phyloP scores from a whole-genome alignment of 257 asterid species.

The Penstemon barbatus region DNA sequence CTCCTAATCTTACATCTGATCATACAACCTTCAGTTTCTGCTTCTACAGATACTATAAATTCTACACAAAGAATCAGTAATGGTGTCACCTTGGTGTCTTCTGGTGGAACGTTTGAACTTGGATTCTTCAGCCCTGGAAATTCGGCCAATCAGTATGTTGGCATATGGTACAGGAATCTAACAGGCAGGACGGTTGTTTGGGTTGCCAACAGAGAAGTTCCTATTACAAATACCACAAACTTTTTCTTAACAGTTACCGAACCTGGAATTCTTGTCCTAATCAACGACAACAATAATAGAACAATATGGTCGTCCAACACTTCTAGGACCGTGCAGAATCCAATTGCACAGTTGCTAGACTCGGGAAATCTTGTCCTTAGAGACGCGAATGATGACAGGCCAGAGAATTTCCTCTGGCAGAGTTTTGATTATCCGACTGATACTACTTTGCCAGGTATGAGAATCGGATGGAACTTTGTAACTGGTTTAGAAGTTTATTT shows the following conservation, averaged over 20 bases:
- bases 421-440: too few relatives aligned
- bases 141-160: constrained; percentile 33
- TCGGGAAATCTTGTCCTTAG: too few relatives aligned
- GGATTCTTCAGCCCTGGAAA: constrained; percentile 37
- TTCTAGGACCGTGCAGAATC: too few relatives aligned
- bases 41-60: constrained; percentile 21
- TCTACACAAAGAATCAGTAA: constrained; percentile 16
- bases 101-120: constrained; percentile 32
- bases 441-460: too few relatives aligned
- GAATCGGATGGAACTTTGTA: too few relatives aligned
- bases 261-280: constrained; percentile 22
- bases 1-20: too few relatives aligned
- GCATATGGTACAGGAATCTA: constrained; percentile 45
- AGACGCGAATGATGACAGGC: too few relatives aligned
- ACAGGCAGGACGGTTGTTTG: constrained; percentile 37
- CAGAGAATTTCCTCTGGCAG: too few relatives aligned
- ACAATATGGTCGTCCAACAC: constrained; percentile 24
- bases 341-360: too few relatives aligned
- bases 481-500: not conserved
- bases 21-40: too few relatives aligned
- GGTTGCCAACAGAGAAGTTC: constrained; percentile 39
- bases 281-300: not conserved
- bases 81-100: constrained; percentile 23
- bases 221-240: constrained; percentile 14
- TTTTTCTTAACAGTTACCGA: not conserved